Conservation (phyloP, 495 filamentous ascomycete genomes). For the Pyrenopolyporus hunteri region DNA sequence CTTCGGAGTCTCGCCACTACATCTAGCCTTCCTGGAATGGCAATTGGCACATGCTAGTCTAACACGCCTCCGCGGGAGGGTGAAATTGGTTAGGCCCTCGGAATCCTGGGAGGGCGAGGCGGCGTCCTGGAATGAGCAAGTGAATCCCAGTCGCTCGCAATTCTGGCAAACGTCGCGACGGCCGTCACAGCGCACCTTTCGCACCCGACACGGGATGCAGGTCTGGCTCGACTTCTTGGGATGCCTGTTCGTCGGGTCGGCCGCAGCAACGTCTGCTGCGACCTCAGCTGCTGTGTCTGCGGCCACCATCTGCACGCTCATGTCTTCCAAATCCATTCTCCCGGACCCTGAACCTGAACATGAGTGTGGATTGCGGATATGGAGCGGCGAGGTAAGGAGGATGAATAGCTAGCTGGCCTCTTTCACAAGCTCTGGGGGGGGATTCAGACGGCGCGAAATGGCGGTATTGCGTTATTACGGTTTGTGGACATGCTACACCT, state of each 20-base stretch:
- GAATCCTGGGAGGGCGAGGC: conserved; percentile 39
- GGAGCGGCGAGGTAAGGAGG: background rate
- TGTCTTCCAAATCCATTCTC: conserved; percentile 47
- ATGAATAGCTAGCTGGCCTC: conserved; percentile 5
- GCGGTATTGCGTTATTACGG: conserved; percentile 39
- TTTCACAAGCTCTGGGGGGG: conserved; percentile 20
- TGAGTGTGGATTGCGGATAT: conserved; percentile 14
- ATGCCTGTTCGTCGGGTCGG: conserved; percentile 41
- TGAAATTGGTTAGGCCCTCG: conserved; percentile 42
- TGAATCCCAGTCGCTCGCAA: conserved; percentile 57
- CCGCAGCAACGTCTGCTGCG: conserved; percentile 40
- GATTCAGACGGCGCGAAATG: conserved; percentile 22
- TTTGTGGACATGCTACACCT: conserved; percentile 36
- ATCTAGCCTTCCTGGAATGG: conserved; percentile 56
- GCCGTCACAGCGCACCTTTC: conserved; percentile 59
- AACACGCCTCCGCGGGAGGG: conserved; percentile 54
- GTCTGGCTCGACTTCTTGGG: conserved; percentile 49
- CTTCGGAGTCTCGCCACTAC: conserved; percentile 54
- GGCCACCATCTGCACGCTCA: conserved; percentile 44
- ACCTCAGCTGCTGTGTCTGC: conserved; percentile 45
- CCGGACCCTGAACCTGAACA: conserved; percentile 30
- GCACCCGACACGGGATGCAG: conserved; percentile 55
- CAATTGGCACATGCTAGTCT: conserved; percentile 56
- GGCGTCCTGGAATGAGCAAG: conserved; percentile 55
- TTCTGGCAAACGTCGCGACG: conserved; percentile 52